Base-by-base conservation (phyloP, 2,329 filamentous ascomycete species). In the Colletotrichum coccodes region DNA sequence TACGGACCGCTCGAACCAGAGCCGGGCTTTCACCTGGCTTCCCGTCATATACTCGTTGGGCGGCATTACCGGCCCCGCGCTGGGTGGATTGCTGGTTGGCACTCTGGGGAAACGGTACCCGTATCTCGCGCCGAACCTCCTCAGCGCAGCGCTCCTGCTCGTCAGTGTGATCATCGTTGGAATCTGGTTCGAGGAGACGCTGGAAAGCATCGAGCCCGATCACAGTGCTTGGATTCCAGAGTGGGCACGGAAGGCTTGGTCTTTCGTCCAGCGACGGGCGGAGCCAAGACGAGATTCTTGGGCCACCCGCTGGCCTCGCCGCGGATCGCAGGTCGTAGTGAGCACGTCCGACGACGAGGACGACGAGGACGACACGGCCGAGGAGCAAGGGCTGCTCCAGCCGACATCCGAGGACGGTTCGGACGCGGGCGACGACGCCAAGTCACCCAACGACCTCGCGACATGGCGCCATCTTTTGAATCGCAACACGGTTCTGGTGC, bases 1-100 rank as follows among this genome's bases (percentile, higher is more conserved):
- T 60, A 99, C 96, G 2, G 95, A 98, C 77, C 90, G 94, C 62
- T 96, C 92, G 71, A 99, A 99, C 79, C 96, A 99, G 84, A 96
- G 94, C 76, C 88, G 89, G 60, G 96, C 94, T 0, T 99, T 99
- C 75, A 96, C 93, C 2, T 99, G 97, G 82, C 84, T 99, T 47
- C 96, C 96, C 0, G 92, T 98, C 44, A 91, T 98, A n/a, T 99
- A 99, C 79, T 95, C 95, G 4, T 85, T 99, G 38, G 96, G 96
- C 21, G 94, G 93, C 49, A 97, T 99, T 70, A 96, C 95, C 0
- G 96, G 96, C 0, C 96, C 96, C 0, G 90, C 97, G 1, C 81
- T 98, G n/a, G 96, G 96, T 16, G 96, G 96, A 0, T 78, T 98
- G 46, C 81, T 98, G 62, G 92, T 97, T 0, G 88, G 91, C 50